Evolutionary conservation across 495 filamentous ascomycete genomes (phyloP).

Genomic region (Thozetella sp.): DNA sequence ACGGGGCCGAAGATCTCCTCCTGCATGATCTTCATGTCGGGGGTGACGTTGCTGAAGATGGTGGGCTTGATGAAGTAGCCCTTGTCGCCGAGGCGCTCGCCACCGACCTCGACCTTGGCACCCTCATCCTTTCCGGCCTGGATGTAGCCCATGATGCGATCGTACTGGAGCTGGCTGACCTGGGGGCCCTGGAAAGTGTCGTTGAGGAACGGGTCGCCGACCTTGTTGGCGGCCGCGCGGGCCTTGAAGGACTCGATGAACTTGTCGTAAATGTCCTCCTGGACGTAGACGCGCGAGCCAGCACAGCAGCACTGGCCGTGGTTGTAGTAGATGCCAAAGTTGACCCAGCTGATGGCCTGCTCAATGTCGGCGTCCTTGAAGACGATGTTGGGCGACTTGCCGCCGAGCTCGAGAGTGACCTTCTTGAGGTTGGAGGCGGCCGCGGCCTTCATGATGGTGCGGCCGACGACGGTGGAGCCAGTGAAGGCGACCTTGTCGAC

Average conservation of each 20-base stretch:
- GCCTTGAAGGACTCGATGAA: conserved; percentile 88
- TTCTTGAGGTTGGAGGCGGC: conserved; percentile 97
- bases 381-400: conserved; percentile 98
- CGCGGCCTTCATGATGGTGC: conserved; percentile 93
- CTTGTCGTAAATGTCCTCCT: conserved; percentile 95
- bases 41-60: conserved; percentile 87
- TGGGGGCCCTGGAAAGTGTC: conserved; percentile 98
- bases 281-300: conserved; percentile 93
- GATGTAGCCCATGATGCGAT: conserved; percentile 99
- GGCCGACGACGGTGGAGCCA: conserved; percentile 88
- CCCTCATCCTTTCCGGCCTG: conserved; percentile 84
- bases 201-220: conserved; percentile 87
- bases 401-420: conserved; percentile 97
- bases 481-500: conserved; percentile 99
- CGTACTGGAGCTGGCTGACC: conserved; percentile 92
- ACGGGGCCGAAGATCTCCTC: conserved; percentile 99
- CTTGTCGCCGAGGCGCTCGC: conserved; percentile 83
- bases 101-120: conserved; percentile 83
- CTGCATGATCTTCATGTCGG: conserved; percentile 97
- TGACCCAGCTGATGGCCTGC: conserved; percentile 95
- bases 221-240: conserved; percentile 77
- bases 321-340: conserved; percentile 99
- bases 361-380: conserved; percentile 96
- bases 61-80: conserved; percentile 99
- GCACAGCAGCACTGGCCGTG: conserved; percentile 99